phyloP scores from a whole-genome alignment of 1,139 yeast species.

The Blastobotrys elegans region DNA sequence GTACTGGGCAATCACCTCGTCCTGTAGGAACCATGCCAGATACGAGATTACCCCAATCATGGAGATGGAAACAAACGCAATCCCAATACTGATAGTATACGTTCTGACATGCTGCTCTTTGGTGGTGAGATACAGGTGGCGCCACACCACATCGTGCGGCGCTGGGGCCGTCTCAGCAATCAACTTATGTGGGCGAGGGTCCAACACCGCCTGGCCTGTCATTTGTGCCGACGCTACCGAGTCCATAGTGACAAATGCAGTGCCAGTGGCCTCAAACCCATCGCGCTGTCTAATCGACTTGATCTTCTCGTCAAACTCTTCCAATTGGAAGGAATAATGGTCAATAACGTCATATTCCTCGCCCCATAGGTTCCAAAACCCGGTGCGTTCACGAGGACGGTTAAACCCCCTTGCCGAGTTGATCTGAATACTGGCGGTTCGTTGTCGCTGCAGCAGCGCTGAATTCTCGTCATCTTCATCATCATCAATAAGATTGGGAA shows the following conservation, averaged over 20 bases:
- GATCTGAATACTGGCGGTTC: not conserved
- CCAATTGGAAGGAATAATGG: slow-evolving; percentile 52
- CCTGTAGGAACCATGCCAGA: slow-evolving; percentile 65
- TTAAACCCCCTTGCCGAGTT: slow-evolving; percentile 12
- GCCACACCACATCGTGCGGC: slow-evolving; percentile 83
- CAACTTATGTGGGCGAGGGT: slow-evolving; percentile 69
- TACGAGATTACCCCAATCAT: slow-evolving; percentile 71
- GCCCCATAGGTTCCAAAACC: slow-evolving; percentile 51
- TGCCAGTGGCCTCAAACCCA: slow-evolving; percentile 39
- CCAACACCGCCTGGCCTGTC: slow-evolving; percentile 83
- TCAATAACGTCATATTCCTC: slow-evolving; percentile 59
- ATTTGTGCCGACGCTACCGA: slow-evolving; percentile 83
- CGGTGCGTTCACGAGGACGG: slow-evolving; percentile 42
- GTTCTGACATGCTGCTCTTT: slow-evolving; percentile 53
- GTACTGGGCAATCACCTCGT: slow-evolving; percentile 59
- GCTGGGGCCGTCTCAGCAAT: slow-evolving; percentile 80
- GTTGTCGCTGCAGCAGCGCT: not conserved
- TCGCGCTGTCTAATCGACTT: slow-evolving; percentile 42
- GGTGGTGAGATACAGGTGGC: slow-evolving; percentile 58
- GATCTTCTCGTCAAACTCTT: slow-evolving; percentile 55
- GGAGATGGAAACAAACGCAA: slow-evolving; percentile 58
- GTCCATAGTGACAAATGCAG: slow-evolving; percentile 80
- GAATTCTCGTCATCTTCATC: slow-evolving; percentile 12
- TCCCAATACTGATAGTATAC: slow-evolving; percentile 57
- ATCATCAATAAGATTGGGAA: slow-evolving; percentile 9